Base-by-base conservation (phyloP, 768 basidiomycete species). In the Phaeotremella skinneri region DNA sequence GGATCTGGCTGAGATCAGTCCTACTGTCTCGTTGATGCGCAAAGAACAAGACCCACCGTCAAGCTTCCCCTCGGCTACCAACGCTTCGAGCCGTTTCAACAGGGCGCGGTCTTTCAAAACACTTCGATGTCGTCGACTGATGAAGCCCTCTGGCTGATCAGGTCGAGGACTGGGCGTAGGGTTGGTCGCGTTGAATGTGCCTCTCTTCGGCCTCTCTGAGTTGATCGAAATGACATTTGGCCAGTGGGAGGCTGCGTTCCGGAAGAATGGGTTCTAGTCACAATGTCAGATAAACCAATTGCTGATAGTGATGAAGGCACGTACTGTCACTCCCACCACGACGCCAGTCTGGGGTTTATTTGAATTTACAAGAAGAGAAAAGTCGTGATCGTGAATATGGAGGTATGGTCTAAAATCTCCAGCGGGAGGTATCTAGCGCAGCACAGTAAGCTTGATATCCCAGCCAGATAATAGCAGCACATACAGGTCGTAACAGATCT, bases 361-460 rank as follows among this genome's bases (percentile, higher is more conserved):
- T 61, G 86, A 85, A 73, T 90, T 91, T 42, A 96, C 86, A 13
- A 99, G 76, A 1, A 81, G 69, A 2, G 81, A 66, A 62, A 87
- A 85, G 59, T 96, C 92, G n/a, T 82, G 82, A 69, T 97, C 94
- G 73, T 97, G 94, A 67, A 99, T 91, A 16, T 94, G 96, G 64
- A 97, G 89, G 76, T 94, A 99, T 0, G 94, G 94, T 7, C 94
- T 83, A 67, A 90, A 84, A 70, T 99, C 93, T 1, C 84, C 85
- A 0, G 87, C 84, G 6, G 90, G 80, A 2, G 91, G 90, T 29
- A 94, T 85, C 90, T 91, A 59, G 42, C 14, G 20, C 26, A 42
- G 21, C 37, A 58, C 23, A 4, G 20, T 17, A 16, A 16, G 2
- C 17, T 31, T 11, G n/a, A 30, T 32, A 13, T 37, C 23, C 23